Percentiles rank a stretch among this genome's conserved stretches.
These are phyloP conservation scores for Pichia ethanolica DNA, from an alignment of 805 yeast genomes.

Conservation along the genomic window DNA sequence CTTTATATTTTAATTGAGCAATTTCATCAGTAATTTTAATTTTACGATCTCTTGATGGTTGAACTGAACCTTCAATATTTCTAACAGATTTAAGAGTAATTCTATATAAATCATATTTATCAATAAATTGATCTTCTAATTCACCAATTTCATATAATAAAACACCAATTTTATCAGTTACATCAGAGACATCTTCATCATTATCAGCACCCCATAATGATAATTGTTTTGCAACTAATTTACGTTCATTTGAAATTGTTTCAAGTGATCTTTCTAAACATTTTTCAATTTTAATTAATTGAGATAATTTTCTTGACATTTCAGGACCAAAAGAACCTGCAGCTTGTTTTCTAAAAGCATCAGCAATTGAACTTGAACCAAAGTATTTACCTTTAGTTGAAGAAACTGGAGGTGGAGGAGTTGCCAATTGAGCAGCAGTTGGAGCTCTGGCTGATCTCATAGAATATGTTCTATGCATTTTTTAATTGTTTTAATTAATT, in stretches of 20 bases:
- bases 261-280: conserved; percentile 91
- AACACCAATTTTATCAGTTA: conserved; percentile 95
- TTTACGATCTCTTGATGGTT: conserved; percentile 97
- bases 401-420: conserved; percentile 90
- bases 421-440: conserved; percentile 94
- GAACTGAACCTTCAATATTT: conserved; percentile 95
- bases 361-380: conserved; percentile 65
- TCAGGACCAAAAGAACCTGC: conserved; percentile 96
- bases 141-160: conserved; percentile 94
- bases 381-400: conserved; percentile 70
- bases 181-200: conserved; percentile 95
- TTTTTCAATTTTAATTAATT: conserved; percentile 92
- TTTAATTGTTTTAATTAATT: conserved; percentile 4
- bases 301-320: conserved; percentile 83
- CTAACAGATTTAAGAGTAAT: conserved; percentile 89
- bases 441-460: conserved; percentile 94
- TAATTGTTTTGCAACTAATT: conserved; percentile 94
- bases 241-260: conserved; percentile 86
- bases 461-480: conserved; percentile 97
- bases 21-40: conserved; percentile 96
- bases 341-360: conserved; percentile 67
- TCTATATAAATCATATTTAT: conserved; percentile 97
- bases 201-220: conserved; percentile 97
- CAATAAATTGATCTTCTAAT: conserved; percentile 96
- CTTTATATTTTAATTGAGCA: conserved; percentile 96